Conservation (phyloP, 1,284 basidiomycete species). For the Pseudozyma sp. region DNA sequence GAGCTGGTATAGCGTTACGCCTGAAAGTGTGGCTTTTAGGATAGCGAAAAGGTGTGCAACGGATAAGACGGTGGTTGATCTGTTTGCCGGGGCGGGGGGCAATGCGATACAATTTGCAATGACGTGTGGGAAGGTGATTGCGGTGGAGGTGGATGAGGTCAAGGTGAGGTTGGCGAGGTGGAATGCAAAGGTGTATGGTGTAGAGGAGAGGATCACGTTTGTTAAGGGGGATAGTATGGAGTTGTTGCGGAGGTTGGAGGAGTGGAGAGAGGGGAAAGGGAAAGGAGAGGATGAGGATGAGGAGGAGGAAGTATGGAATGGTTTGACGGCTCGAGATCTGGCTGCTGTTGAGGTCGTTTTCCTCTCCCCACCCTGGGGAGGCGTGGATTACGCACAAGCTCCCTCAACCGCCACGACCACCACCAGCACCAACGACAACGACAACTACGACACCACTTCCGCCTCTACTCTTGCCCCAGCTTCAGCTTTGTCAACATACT, state of each 20-base stretch:
- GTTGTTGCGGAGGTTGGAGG: constrained; percentile 73
- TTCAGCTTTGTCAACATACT: constrained; percentile 39
- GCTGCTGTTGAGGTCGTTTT: constrained; percentile 39
- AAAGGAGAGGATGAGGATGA: constrained; percentile 26
- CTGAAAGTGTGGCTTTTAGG: constrained; percentile 87
- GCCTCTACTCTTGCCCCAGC: constrained; percentile 5
- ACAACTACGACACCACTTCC: not conserved
- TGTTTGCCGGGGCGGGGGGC: constrained; percentile 97
- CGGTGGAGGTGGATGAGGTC: constrained; percentile 85
- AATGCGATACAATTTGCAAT: constrained; percentile 97
- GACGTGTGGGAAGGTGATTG: constrained; percentile 92
- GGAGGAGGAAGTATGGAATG: constrained; percentile 56
- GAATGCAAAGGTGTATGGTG: constrained; percentile 89
- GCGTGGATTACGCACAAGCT: constrained; percentile 50
- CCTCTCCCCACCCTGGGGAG: constrained; percentile 65
- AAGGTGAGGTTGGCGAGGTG: constrained; percentile 87
- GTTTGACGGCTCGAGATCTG: constrained; percentile 20
- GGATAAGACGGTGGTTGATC: constrained; percentile 77
- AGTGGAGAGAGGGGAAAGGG: constrained; percentile 1
- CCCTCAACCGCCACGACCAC: constrained; percentile 3
- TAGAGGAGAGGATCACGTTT: constrained; percentile 92
- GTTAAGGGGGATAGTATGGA: constrained; percentile 86
- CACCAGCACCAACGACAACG: not conserved
- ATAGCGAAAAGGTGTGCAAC: constrained; percentile 85
- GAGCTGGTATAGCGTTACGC: constrained; percentile 97